phyloP scores from a whole-genome alignment of 306 rosid genomes.

The Biancaea sappan region DNA sequence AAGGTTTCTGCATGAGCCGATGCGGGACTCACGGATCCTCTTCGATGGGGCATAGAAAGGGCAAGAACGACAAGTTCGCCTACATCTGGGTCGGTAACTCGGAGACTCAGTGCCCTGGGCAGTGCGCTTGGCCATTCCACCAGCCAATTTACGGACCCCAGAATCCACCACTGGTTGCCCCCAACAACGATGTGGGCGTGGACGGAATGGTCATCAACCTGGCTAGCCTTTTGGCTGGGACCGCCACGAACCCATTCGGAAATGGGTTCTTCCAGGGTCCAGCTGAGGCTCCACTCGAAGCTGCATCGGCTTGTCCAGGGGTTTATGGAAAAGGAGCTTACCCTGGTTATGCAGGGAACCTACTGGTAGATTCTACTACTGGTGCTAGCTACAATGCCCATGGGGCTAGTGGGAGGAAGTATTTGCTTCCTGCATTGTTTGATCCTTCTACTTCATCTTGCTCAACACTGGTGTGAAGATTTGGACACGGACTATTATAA shows the following conservation, averaged over 20 bases:
- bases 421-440: conserved; percentile 61
- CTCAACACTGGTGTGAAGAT: conserved; percentile 54
- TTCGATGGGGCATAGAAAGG: conserved; percentile 16
- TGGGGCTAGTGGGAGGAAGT: conserved; percentile 63
- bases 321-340: conserved; percentile 70
- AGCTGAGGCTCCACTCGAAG: conserved; percentile 62
- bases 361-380: conserved; percentile 49
- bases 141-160: conserved; percentile 75
- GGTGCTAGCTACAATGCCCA: conserved; percentile 78
- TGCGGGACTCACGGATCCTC: conserved; percentile 76
- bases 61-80: conserved; percentile 59
- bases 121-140: conserved; percentile 79
- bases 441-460: conserved; percentile 67
- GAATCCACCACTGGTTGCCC: conserved; percentile 50
- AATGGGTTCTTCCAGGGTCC: conserved; percentile 74
- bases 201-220: conserved; percentile 74
- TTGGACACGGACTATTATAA: neutral
- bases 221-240: conserved; percentile 70
- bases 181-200: conserved; percentile 70
- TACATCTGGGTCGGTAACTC: conserved; percentile 86
- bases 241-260: conserved; percentile 80
- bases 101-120: conserved; percentile 73
- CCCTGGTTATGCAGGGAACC: conserved; percentile 68
- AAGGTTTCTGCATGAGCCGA: conserved; percentile 62
- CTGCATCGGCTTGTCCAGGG: conserved; percentile 71